Evolutionary conservation across 2,329 filamentous ascomycete species (phyloP), one percentile per base, ranked within the genome.

Genomic region (Talaromyces sp.): DNA sequence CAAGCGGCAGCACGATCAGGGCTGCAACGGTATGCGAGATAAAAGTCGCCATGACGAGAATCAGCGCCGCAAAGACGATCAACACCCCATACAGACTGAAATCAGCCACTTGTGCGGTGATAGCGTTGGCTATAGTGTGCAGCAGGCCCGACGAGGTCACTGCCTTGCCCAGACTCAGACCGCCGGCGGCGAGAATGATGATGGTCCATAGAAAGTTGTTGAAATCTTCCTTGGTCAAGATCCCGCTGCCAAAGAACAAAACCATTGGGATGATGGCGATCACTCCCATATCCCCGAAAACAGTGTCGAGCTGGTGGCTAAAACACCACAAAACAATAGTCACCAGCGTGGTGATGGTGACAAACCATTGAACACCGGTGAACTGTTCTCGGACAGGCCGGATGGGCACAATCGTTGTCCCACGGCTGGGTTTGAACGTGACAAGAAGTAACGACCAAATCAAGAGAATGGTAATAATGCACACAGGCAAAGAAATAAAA

Each of bases 161-260:
- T 0, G 93, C 90, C 74, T 96, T 97, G 60, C 95, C 95, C 0
- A 99, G 86, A 1, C 92, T 92, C 35, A 99, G 80, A 8, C 95
- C 95, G 53, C 95, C 95, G 0, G 95, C 93, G 0, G 95, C 95
- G 21, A 99, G 87, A 70, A 99, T 98, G 76, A 99, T 97, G 76
- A 99, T 99, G 21, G 96, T 99, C 95, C 95, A 99, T 43, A 97
- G 89, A 76, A 99, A 99, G 76, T 99, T 99, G 81, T 99, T 99
- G 74, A 99, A 99, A 77, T 99, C 95, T 77, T 98, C 95, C 77
- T 98, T 99, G 55, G 93, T 98, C 32, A 99, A 82, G 66, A 98
- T 93, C 11, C 95, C 95, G 1, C 92, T 93, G 58, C 95, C 95
- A 69, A 99, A 99, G 83, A 99, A 99, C 49, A 97, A 82, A 3